phyloP scores from a whole-genome alignment of 352 stramenopile genomes.

The Thalassiosira hispida region DNA sequence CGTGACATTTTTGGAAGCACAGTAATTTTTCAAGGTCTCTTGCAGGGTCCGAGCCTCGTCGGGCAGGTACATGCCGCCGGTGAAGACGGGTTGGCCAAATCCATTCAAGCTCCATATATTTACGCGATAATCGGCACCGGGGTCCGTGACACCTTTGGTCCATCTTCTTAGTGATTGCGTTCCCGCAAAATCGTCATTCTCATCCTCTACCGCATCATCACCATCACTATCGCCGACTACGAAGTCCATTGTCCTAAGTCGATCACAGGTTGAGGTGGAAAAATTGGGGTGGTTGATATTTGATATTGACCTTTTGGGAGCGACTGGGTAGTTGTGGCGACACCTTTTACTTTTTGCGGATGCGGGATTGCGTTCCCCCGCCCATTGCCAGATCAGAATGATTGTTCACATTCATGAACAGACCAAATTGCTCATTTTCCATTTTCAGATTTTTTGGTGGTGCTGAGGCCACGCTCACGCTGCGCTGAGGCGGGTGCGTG shows the following conservation, averaged over 20 bases:
- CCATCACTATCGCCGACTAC: not conserved
- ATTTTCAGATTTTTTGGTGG: too few species aligned
- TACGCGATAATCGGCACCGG: conserved; percentile 22
- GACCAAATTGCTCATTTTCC: too few species aligned
- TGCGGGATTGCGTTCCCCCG: too few species aligned
- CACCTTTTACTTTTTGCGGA: too few species aligned
- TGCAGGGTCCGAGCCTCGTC: conserved; percentile 65
- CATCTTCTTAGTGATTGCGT: conserved; percentile 13
- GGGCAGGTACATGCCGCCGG: conserved; percentile 34
- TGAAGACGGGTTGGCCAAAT: conserved; percentile 57
- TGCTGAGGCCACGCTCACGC: too few species aligned
- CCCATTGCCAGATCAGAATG: too few species aligned
- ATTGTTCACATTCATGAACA: too few species aligned
- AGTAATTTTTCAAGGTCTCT: conserved; percentile 72
- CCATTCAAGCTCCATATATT: conserved; percentile 73
- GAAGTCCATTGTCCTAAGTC: not conserved
- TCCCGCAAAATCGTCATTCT: conserved; percentile 1
- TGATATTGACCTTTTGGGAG: too few species aligned
- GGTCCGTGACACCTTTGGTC: conserved; percentile 32
- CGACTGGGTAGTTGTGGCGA: too few species aligned
- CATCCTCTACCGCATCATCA: not conserved
- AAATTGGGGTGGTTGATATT: too few species aligned
- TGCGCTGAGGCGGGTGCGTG: too few species aligned
- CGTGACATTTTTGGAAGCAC: conserved; percentile 60
- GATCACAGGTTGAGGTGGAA: not conserved